Conservation (phyloP, 2,329 filamentous ascomycete genomes). For the Monilinia fructicola region DNA sequence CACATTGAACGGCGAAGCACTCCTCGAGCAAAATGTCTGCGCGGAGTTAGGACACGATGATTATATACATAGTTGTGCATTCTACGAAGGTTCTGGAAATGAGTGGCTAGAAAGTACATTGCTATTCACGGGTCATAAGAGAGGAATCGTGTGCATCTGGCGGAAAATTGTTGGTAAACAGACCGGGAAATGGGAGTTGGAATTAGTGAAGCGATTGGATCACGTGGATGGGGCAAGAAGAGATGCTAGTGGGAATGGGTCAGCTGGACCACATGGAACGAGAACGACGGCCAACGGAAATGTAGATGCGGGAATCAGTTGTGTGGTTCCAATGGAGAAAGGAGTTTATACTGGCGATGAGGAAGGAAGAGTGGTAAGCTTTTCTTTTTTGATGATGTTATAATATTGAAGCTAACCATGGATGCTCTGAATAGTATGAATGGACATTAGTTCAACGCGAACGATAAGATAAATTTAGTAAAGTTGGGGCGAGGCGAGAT, state of each 20-base stretch:
- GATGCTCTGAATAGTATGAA: slow-evolving; percentile 32
- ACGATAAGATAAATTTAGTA: slow-evolving; percentile 11
- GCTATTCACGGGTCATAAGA: slow-evolving; percentile 83
- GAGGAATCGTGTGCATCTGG: slow-evolving; percentile 82
- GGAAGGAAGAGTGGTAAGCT: slow-evolving; percentile 78
- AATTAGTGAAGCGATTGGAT: slow-evolving; percentile 77
- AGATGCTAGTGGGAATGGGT: slow-evolving; percentile 45
- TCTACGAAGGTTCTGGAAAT: slow-evolving; percentile 89
- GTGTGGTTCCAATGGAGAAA: slow-evolving; percentile 78
- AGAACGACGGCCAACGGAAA: slow-evolving; percentile 41
- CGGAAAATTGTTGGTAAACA: slow-evolving; percentile 51
- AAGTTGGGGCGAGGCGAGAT: background rate
- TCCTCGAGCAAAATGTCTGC: slow-evolving; percentile 82
- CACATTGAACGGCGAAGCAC: slow-evolving; percentile 80
- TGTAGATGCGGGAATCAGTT: slow-evolving; percentile 72
- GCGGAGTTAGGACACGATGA: slow-evolving; percentile 61
- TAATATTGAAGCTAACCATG: slow-evolving; percentile 22
- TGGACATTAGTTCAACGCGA: slow-evolving; percentile 54
- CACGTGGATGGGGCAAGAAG: slow-evolving; percentile 68
- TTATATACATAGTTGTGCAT: slow-evolving; percentile 76
- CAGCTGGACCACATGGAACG: slow-evolving; percentile 31
- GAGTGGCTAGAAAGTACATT: slow-evolving; percentile 89
- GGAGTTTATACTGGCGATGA: slow-evolving; percentile 94
- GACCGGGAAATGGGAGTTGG: slow-evolving; percentile 68
- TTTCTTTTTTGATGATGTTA: slow-evolving; percentile 1